A percentile compares a stretch with the other conserved stretches of the same genome.
Conservation (phyloP, 768 basidiomycete genomes). For the Russula olivacea region DNA sequence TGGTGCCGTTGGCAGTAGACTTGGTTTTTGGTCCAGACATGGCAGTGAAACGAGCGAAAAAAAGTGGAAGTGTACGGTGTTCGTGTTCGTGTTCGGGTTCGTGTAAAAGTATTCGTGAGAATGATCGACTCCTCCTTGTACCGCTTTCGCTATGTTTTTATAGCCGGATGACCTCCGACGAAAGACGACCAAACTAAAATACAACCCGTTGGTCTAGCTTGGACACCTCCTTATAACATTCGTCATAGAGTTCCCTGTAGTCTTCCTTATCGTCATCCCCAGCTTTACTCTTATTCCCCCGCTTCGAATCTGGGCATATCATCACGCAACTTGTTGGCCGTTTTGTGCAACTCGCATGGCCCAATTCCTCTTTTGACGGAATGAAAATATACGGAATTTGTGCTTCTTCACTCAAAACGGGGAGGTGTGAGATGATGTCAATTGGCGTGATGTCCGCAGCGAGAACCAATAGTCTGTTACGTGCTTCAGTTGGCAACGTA, state of each 20-base stretch:
- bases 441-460: slow-evolving; percentile 97
- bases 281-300: slow-evolving; percentile 57
- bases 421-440: slow-evolving; percentile 97
- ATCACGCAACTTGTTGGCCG: slow-evolving; percentile 98
- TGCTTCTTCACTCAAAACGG: slow-evolving; percentile 90
- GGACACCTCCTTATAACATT: slow-evolving; percentile 80
- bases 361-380: slow-evolving; percentile 90
- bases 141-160: background rate
- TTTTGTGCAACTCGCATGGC: slow-evolving; percentile 93
- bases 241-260: slow-evolving; percentile 80
- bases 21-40: slow-evolving; percentile 52
- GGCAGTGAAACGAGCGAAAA: background rate
- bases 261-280: slow-evolving; percentile 60
- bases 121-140: background rate
- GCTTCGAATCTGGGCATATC: slow-evolving; percentile 79
- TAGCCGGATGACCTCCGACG: background rate
- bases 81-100: background rate
- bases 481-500: background rate
- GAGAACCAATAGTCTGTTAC: slow-evolving; percentile 71
- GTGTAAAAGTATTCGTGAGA: slow-evolving; percentile 4
- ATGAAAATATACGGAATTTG: slow-evolving; percentile 88
- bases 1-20: slow-evolving; percentile 38
- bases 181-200: slow-evolving; percentile 13
- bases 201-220: slow-evolving; percentile 68
- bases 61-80: slow-evolving; percentile 8